Percentiles rank a stretch among this genome's conserved stretches.
Evolutionary conservation across 2,329 filamentous ascomycete species (phyloP).

Genomic region (Xylariaceae sp.): DNA sequence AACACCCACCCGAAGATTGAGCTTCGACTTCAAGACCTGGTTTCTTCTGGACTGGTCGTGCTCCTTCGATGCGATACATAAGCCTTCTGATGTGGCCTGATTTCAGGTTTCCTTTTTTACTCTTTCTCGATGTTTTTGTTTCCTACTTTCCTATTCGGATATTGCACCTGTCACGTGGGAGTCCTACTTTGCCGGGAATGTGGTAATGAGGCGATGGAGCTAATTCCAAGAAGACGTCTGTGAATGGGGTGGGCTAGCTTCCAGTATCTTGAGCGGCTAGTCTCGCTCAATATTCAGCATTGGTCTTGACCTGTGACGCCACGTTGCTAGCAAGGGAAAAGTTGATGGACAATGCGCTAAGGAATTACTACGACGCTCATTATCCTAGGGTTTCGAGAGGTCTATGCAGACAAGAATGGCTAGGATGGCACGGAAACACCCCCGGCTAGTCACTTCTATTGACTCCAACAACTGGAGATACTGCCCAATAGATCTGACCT

Average conservation of each 20-base stretch:
- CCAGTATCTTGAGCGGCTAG: conserved; percentile 1
- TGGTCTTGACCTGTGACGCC: background rate
- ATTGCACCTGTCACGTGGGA: conserved; percentile 36
- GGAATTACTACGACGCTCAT: conserved; percentile 1
- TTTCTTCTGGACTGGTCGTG: conserved; percentile 10
- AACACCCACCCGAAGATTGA: conserved; percentile 19
- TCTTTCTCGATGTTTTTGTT: conserved; percentile 35
- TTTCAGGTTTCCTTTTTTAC: conserved; percentile 34
- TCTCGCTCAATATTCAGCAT: conserved; percentile 1
- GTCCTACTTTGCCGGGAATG: conserved; percentile 43
- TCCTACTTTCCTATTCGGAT: conserved; percentile 35
- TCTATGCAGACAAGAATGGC: background rate
- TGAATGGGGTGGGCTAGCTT: conserved; percentile 1
- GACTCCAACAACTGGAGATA: background rate
- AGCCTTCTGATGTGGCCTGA: conserved; percentile 30
- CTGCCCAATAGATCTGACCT: background rate
- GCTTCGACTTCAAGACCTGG: conserved; percentile 2
- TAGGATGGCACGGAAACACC: background rate
- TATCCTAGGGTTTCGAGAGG: background rate
- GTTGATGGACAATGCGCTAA: background rate
- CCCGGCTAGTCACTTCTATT: background rate
- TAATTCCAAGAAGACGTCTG: conserved; percentile 8
- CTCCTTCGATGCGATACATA: conserved; percentile 38
- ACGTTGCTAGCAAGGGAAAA: background rate
- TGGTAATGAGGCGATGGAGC: conserved; percentile 37